These are phyloP conservation scores for Parasarocladium wereldwijsianum DNA, from an alignment of 2,329 filamentous ascomycete genomes.

Conservation along the genomic window DNA sequence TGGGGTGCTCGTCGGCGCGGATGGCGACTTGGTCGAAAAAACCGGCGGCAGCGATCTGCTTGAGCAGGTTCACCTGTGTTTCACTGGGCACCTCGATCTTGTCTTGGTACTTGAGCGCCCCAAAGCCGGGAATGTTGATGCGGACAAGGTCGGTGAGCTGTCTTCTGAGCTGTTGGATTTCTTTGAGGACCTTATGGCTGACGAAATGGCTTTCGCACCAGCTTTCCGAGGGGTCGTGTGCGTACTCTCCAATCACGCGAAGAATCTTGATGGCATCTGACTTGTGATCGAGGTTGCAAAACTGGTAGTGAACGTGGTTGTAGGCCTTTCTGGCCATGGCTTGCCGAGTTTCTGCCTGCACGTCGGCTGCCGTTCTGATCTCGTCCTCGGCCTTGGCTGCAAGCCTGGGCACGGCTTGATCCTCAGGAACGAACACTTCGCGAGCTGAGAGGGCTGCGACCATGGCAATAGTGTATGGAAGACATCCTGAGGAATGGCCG, in stretches of 20 bases:
- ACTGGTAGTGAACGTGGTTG: slow-evolving; percentile 61
- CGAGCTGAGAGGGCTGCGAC: slow-evolving; percentile 80
- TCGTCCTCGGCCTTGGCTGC: slow-evolving; percentile 29
- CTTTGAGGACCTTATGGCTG: slow-evolving; percentile 71
- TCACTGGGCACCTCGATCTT: slow-evolving; percentile 43
- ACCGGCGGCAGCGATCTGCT: slow-evolving; percentile 81
- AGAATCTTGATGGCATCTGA: slow-evolving; percentile 85
- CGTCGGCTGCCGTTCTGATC: slow-evolving; percentile 49
- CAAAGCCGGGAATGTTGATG: slow-evolving; percentile 55
- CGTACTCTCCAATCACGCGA: slow-evolving; percentile 77
- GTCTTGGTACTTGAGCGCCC: slow-evolving; percentile 38
- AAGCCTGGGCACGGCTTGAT: slow-evolving; percentile 51
- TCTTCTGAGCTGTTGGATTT: slow-evolving; percentile 66
- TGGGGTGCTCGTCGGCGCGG: slow-evolving; percentile 70
- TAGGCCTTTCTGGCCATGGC: slow-evolving; percentile 46
- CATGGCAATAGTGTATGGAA: slow-evolving; percentile 74
- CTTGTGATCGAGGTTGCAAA: slow-evolving; percentile 66
- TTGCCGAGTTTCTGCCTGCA: slow-evolving; percentile 55
- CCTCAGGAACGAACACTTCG: slow-evolving; percentile 75
- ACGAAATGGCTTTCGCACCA: slow-evolving; percentile 81
- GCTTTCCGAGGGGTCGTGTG: slow-evolving; percentile 51
- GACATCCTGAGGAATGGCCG: slow-evolving; percentile 66
- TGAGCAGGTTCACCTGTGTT: slow-evolving; percentile 63
- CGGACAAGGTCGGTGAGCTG: slow-evolving; percentile 75
- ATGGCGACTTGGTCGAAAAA: slow-evolving; percentile 94